A percentile compares a stretch with the other conserved stretches of the same genome.
Evolutionary conservation across 768 basidiomycete species (phyloP).

Genomic region (Phylloporus rhodoxanthus): DNA sequence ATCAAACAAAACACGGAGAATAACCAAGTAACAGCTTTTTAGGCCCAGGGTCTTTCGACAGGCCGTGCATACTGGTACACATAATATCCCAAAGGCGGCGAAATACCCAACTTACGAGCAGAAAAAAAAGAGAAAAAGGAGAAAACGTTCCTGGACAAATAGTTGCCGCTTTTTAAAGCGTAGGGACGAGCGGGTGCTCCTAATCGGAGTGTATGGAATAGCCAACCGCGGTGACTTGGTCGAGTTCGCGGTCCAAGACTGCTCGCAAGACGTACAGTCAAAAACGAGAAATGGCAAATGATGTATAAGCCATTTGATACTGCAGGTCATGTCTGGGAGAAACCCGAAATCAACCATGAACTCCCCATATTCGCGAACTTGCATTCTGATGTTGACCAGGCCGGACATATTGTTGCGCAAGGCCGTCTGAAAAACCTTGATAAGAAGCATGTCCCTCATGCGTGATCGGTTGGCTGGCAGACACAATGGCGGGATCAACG

Average conservation of each 20-base stretch:
- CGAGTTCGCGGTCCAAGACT: neutral
- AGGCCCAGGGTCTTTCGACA: neutral
- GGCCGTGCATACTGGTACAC: neutral
- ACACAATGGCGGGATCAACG: constrained; percentile 23
- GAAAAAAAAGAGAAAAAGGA: neutral
- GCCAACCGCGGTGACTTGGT: neutral
- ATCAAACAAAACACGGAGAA: neutral
- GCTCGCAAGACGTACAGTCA: neutral
- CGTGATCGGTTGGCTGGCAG: constrained; percentile 1
- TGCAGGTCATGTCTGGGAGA: neutral
- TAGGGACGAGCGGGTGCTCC: neutral
- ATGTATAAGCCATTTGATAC: constrained; percentile 3
- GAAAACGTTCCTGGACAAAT: neutral
- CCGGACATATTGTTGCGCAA: constrained; percentile 13
- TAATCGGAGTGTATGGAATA: neutral
- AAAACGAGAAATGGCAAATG: constrained; percentile 6
- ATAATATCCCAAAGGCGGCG: constrained; percentile 5
- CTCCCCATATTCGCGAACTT: constrained; percentile 22
- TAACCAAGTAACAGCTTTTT: neutral
- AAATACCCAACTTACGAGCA: neutral
- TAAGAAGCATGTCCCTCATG: constrained; percentile 8
- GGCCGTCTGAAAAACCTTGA: constrained; percentile 9
- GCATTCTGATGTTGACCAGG: constrained; percentile 19
- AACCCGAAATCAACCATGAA: constrained; percentile 16
- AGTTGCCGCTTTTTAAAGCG: neutral